Base-by-base conservation (phyloP, 306 rosid species). In the Dalbergia cultrata region DNA sequence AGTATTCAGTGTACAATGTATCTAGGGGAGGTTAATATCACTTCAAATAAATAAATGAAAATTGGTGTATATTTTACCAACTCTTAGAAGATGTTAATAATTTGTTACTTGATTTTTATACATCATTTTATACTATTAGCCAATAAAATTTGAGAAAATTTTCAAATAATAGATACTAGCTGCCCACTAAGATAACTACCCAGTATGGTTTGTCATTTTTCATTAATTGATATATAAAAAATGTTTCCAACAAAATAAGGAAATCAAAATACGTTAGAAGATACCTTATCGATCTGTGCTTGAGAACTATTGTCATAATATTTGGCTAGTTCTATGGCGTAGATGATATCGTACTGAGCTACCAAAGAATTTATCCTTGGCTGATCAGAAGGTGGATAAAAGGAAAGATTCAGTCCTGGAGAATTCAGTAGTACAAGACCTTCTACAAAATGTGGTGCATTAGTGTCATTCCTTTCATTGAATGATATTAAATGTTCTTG, bases 361-460 rank as follows among this genome's bases (percentile, higher is more conserved):
- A 90, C 79, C 0, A 94, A 77, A 16, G 92, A 67, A 5, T 76
- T 17, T 8, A 94, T 80, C 73, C 89, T 80, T 14, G 85, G 74
- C 2, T 86, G 91, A 67, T 91, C 89, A 14, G 59, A 1, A 5
- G 9, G 1, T 17, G 91, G 91, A 74, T 69, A 90, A 71, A 90
- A 92, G 16, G 98, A 94, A 69, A 92, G 75, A 17, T 87, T 92
- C 3, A 73, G 12, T 34, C 89, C 80, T 9, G 70, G 79, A 8
- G 88, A 80, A 19, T 83, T 71, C 66, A 92, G 60, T 11, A 88
- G 70, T 81, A 94, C 84, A 12, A 67, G 19, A 0, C 97, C 98
- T 86, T 94, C 94, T 5, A 94, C 9, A 71, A 2, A 37, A 7
- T 7, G 3, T 3, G 41, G 41, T 53, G 18, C 54, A 49, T 49